Evolutionary conservation across 352 stramenopile species (phyloP), one percentile per base, ranked within the genome.

Genomic region (Phytophthora tentaculata): DNA sequence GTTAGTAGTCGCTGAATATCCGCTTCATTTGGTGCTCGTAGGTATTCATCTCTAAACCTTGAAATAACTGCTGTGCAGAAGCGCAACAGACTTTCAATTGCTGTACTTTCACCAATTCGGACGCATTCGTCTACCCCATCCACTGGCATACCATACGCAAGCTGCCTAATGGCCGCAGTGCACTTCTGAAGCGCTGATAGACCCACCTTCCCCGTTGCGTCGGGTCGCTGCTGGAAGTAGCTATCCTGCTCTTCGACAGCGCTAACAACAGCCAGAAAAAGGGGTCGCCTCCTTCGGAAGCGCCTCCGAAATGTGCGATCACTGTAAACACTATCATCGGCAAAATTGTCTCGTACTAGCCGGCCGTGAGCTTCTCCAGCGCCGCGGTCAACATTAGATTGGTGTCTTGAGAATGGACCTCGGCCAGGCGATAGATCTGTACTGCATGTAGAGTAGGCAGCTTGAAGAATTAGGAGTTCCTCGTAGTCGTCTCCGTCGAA

Each of bases 111-210:
- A 10, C 23, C 58, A 5, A 65, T 65, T 2, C 23, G 3, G 8
- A 65, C 17, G n/a, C 47, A 44, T 14, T 65, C 58, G 17, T 58
- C 48, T 0, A 65, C 56, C n/a, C 44, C 56, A 23, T 62, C 56
- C 24, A 20, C 56, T 6, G 44, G 28, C 45, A 56, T 49, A 20
- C 45, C 56, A 17, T 63, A 63, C 2, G 28, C 44, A 9, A 63
- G 56, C 29, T 63, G 56, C 2, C 44, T 2, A 43, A 56, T 56
- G 28, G 19, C 56, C 13, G 29, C 56, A 26, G 56, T 63, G 22
- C 56, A 55, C 20, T 60, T 56, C 41, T 63, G 56, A 16, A 63
- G 16, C 6, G 19, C 56, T 1, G 56, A 63, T 5, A 63, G 29
- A 8, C 56, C 44, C 9, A 56, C 1, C 20, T 63, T 56, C 12